Percentiles rank a stretch among this genome's conserved stretches.
Evolutionary conservation across 2,329 filamentous ascomycete species (phyloP).

Genomic region (Calonectria pseudoreteaudii): DNA sequence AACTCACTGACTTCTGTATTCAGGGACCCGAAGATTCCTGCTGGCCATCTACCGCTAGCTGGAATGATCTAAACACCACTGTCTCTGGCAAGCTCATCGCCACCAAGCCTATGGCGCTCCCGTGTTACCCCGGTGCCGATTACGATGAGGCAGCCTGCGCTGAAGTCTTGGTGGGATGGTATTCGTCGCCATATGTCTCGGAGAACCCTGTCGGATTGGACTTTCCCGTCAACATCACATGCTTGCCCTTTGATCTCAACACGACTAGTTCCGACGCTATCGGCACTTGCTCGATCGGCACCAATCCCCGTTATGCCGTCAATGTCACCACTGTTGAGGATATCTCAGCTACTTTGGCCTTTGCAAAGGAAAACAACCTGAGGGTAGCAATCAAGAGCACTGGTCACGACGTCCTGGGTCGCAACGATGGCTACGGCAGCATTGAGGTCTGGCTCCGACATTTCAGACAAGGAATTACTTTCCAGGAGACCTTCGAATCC

Average conservation of each 20-base stretch:
- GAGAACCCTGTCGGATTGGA: neutral
- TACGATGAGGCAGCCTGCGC: neutral
- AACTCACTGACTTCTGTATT: neutral
- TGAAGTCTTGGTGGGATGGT: neutral
- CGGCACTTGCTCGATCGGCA: constrained; percentile 23
- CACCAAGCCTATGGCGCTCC: neutral
- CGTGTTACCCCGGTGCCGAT: neutral
- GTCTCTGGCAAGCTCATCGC: neutral
- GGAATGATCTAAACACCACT: neutral
- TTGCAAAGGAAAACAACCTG: neutral
- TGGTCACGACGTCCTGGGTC: neutral
- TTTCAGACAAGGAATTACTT: neutral
- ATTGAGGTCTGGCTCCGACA: constrained; percentile 11
- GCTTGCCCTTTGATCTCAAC: neutral
- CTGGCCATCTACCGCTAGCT: neutral
- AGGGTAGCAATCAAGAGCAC: constrained; percentile 7
- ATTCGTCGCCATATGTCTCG: neutral
- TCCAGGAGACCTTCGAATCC: neutral
- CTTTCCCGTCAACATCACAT: neutral
- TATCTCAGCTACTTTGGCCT: neutral
- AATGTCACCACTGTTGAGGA: neutral
- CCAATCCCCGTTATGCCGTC: neutral
- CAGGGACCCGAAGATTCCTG: neutral
- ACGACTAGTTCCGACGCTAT: neutral
- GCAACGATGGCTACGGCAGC: neutral